Evolutionary conservation across 139 green algal species (phyloP), one percentile per base, ranked within the genome.

Genomic region (Chlorella sp.): DNA sequence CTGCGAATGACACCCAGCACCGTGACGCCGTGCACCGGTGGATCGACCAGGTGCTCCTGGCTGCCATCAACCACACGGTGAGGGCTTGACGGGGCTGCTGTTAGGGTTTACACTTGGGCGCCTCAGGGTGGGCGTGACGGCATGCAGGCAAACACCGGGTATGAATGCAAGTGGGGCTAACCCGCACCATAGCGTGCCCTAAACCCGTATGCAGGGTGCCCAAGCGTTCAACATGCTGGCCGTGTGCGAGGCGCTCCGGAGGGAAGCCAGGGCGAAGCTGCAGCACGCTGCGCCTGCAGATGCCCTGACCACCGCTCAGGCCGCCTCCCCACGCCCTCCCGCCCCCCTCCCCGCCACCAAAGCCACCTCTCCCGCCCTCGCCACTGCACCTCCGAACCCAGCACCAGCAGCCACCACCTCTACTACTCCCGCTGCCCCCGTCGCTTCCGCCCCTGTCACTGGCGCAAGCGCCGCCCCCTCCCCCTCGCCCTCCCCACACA

Each of bases 21-120:
- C 27, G 30, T 32, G 69, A 62, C 59, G 76, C 76, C 24, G 72
- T 81, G 49, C 69, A 76, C 62, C 74, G 80, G 27, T 95, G 88
- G 87, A 82, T 95, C 59, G 87, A 96, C 60, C 51, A 62, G 0
- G 59, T 67, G 27, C 82, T 96, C 33, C 69, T 91, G 23, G 87
- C 87, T 1, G 82, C 83, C 26, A 74, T 91, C 67, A 92, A 92
- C 67, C 33, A 49, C 0, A 76, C 86, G 83, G 88, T 84, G 63
- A 0, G 67, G 68, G 71, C 14, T 2, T 31, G 33, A 3, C 2
- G 33, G 33, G 33, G 20, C 30, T 68, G 62, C 3, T 3, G 22
- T 23, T 42, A 23, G 62, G 62, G 3, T 20, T 64, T n/a, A 27
- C 55, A 10, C 4, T 64, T 64, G 17, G 20, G 24, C 14, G 55